These are phyloP conservation scores for Oryza meridionalis DNA, from an alignment of 176 grass and related monocot species.

Conservation along the genomic window DNA sequence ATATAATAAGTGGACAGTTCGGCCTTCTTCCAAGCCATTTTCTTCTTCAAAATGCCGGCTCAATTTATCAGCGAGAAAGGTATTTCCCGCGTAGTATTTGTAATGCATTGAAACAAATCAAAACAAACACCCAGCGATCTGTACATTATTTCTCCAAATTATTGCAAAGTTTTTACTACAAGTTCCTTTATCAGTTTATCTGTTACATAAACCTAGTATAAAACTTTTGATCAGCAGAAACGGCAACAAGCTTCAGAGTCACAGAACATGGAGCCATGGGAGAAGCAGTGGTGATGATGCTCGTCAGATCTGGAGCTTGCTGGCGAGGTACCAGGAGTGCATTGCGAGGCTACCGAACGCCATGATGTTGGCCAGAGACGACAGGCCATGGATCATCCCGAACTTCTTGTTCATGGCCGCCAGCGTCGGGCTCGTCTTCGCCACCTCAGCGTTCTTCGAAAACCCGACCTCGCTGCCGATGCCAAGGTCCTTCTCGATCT, in stretches of 20 bases:
- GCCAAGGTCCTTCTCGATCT: conserved; percentile 72
- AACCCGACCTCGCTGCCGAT: conserved; percentile 70
- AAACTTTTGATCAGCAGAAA: not conserved
- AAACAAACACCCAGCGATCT: not conserved
- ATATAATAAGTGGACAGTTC: too few relatives aligned
- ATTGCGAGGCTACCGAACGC: conserved; percentile 84
- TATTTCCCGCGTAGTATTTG: too few relatives aligned
- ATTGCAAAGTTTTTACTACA: not conserved
- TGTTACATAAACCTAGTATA: not conserved
- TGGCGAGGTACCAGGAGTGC: conserved; percentile 80
- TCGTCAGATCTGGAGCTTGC: conserved; percentile 69
- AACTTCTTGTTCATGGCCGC: conserved; percentile 79
- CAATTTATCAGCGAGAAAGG: too few relatives aligned
- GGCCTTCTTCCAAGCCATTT: too few relatives aligned
- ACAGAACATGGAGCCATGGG: not conserved
- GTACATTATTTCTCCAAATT: conserved; percentile 28
- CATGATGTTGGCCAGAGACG: conserved; percentile 75
- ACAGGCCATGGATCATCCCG: conserved; percentile 82
- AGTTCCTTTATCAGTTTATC: not conserved
- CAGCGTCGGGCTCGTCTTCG: conserved; percentile 55
- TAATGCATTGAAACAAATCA: too few relatives aligned
- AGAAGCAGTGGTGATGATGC: not conserved
- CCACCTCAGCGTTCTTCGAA: conserved; percentile 58
- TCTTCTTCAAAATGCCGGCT: too few relatives aligned
- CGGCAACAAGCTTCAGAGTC: not conserved